A percentile compares a stretch with the other conserved stretches of the same genome.
Conservation (phyloP, 139 green algal species). For the Astrephomene gubernaculifera region DNA sequence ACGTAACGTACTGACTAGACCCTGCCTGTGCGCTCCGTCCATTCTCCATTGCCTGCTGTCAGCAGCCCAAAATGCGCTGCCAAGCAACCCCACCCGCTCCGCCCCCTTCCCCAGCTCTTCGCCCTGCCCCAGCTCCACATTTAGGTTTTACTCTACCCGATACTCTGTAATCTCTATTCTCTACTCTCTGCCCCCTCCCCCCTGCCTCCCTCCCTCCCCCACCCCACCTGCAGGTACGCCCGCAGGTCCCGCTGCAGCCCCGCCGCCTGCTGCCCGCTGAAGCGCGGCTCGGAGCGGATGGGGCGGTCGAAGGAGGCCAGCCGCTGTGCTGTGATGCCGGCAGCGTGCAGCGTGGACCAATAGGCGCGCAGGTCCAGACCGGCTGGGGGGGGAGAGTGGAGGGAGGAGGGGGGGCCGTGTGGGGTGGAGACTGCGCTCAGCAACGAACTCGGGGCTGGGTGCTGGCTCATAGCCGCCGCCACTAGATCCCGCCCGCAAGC, state of each 20-base stretch:
- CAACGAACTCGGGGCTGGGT: too few species aligned
- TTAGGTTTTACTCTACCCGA: too few species aligned
- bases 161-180: too few species aligned
- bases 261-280: slow-evolving; percentile 43
- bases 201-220: background rate
- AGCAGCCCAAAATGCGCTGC: too few species aligned
- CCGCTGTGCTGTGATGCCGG: slow-evolving; percentile 66
- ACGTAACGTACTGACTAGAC: too few species aligned
- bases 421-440: too few species aligned
- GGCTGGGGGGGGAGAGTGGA: background rate
- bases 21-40: too few species aligned
- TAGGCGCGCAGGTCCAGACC: slow-evolving; percentile 53
- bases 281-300: slow-evolving; percentile 26
- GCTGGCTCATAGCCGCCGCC: too few species aligned
- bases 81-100: background rate
- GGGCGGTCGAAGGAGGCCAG: slow-evolving; percentile 72
- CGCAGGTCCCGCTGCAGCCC: slow-evolving; percentile 70
- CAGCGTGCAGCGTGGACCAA: slow-evolving; percentile 49
- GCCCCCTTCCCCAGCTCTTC: too few species aligned
- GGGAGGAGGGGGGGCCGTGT: background rate
- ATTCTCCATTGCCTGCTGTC: too few species aligned
- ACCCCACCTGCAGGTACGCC: slow-evolving; percentile 67
- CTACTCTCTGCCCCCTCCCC: background rate
- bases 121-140: too few species aligned
- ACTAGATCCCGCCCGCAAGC: too few species aligned